A percentile compares a stretch with the other conserved stretches of the same genome.
phyloP scores from a whole-genome alignment of 805 yeast species.

The Candida hungchunana region DNA sequence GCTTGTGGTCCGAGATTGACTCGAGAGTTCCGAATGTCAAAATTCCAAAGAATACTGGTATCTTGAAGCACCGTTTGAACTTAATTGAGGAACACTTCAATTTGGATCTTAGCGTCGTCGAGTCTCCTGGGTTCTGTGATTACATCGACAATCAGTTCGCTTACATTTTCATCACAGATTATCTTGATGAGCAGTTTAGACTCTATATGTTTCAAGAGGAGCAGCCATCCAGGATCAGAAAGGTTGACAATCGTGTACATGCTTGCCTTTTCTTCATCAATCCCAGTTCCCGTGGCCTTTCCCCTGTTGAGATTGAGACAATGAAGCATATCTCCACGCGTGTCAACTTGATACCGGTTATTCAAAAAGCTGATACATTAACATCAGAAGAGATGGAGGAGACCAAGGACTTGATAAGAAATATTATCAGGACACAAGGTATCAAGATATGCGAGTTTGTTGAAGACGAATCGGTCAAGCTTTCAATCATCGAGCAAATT shows the following conservation, averaged over 20 bases:
- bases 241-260: constrained; percentile 69
- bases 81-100: constrained; percentile 58
- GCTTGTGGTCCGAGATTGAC: constrained; percentile 38
- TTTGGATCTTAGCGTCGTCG: constrained; percentile 59
- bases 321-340: constrained; percentile 67
- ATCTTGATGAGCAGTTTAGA: constrained; percentile 76
- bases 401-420: constrained; percentile 51
- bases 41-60: constrained; percentile 32
- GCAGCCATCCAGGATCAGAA: constrained; percentile 56
- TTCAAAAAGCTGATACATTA: constrained; percentile 76
- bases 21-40: constrained; percentile 35
- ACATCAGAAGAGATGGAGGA: constrained; percentile 49
- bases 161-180: constrained; percentile 67
- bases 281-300: constrained; percentile 59
- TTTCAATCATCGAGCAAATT: constrained; percentile 35
- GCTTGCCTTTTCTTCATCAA: constrained; percentile 79
- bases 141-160: constrained; percentile 58
- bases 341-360: constrained; percentile 78
- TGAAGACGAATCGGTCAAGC: constrained; percentile 33
- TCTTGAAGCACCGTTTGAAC: constrained; percentile 39
- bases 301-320: constrained; percentile 65
- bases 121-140: constrained; percentile 78
- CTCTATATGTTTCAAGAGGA: constrained; percentile 68
- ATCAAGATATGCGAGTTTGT: constrained; percentile 56
- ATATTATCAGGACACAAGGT: constrained; percentile 46